These are phyloP conservation scores for Acacia confusa DNA, from an alignment of 306 rosid genomes.

Conservation along the genomic window DNA sequence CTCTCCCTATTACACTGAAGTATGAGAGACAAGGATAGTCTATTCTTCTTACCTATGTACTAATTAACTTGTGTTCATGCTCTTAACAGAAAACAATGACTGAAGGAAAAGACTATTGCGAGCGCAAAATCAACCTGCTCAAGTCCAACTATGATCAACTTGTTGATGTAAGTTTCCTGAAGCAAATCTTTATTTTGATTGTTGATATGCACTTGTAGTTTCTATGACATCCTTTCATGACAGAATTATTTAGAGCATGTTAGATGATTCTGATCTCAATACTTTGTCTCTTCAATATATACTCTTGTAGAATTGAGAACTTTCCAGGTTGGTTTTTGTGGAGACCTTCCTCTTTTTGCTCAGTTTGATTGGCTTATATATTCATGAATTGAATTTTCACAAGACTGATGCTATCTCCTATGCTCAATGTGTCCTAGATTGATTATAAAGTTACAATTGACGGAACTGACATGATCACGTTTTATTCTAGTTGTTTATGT, in stretches of 20 bases:
- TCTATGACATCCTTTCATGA: not conserved
- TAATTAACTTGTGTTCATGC: conserved; percentile 12
- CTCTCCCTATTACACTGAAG: not conserved
- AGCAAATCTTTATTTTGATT: not conserved
- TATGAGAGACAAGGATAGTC: not conserved
- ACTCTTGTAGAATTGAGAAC: not conserved
- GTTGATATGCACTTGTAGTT: conserved; percentile 6
- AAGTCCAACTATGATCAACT: conserved; percentile 94
- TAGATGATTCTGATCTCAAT: not conserved
- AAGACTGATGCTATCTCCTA: not conserved
- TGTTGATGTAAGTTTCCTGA: conserved; percentile 57
- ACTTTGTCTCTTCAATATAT: not conserved
- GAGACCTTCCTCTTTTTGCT: not conserved
- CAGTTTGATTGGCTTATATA: not conserved
- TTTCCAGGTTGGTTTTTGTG: not conserved
- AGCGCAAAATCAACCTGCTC: conserved; percentile 81
- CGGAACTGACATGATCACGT: not conserved
- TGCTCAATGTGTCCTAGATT: not conserved
- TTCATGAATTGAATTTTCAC: not conserved
- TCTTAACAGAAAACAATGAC: conserved; percentile 69
- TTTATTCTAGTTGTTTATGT: not conserved
- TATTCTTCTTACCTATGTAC: not conserved
- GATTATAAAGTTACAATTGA: not conserved
- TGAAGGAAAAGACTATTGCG: conserved; percentile 88
- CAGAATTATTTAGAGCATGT: not conserved